Evolutionary conservation across 139 green algal species (phyloP).

Genomic region (Auxenochlorella protothecoides): DNA sequence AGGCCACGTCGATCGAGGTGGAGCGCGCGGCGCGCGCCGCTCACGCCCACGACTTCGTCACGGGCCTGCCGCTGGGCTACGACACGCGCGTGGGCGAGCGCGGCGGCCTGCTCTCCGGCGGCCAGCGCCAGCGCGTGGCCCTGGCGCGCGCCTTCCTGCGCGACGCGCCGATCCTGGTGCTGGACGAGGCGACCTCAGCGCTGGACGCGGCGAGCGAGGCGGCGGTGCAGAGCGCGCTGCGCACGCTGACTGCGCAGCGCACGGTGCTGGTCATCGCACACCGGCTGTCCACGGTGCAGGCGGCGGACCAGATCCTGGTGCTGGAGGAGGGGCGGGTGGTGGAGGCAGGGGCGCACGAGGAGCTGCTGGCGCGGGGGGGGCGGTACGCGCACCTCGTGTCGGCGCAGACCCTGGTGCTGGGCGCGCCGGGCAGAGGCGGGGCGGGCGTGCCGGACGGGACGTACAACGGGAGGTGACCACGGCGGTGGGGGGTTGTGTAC

Average conservation of each 20-base stretch:
- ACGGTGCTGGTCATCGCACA: conserved; percentile 58
- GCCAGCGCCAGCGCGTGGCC: conserved; percentile 73
- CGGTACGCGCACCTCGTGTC: conserved; percentile 36
- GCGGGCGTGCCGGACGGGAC: no score
- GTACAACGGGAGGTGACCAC: no score
- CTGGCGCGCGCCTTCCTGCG: conserved; percentile 63
- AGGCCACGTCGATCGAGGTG: conserved; percentile 14
- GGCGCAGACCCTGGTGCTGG: conserved; percentile 26
- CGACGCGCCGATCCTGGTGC: conserved; percentile 49
- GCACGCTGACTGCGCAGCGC: conserved; percentile 32
- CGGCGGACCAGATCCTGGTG: conserved; percentile 49
- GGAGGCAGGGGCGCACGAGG: conserved; percentile 39
- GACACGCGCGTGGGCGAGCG: conserved; percentile 23
- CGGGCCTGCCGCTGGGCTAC: conserved; percentile 23
- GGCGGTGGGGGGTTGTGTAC: no score
- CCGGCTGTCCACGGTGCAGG: conserved; percentile 58
- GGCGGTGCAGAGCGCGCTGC: conserved; percentile 43
- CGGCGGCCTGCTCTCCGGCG: conserved; percentile 47
- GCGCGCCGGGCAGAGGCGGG: no score
- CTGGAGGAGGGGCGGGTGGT: conserved; percentile 35
- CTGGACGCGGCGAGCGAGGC: conserved; percentile 42
- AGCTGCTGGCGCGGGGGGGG: conserved; percentile 26
- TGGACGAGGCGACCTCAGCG: conserved; percentile 51
- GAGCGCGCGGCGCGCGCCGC: conserved; percentile 42
- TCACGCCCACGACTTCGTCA: conserved; percentile 67